Conservation (phyloP, 2,329 filamentous ascomycete genomes). For the Trichoderma lentiforme region DNA sequence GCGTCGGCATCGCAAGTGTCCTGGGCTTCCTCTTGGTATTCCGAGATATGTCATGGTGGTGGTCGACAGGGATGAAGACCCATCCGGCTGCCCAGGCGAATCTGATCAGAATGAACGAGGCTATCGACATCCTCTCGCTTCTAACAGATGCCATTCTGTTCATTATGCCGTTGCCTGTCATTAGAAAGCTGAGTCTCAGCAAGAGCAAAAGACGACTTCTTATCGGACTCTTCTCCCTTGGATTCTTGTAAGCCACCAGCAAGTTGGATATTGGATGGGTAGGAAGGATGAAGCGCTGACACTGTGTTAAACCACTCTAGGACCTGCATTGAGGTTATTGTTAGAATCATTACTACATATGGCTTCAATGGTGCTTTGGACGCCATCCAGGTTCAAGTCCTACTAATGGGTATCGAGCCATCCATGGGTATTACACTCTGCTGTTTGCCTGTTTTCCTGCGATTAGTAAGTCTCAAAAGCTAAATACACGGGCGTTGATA, state of each 20-base stretch:
- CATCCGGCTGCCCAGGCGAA: neutral
- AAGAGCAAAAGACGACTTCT: conserved; percentile 5
- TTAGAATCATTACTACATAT: conserved; percentile 11
- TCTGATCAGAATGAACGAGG: conserved; percentile 8
- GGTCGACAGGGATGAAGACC: conserved; percentile 1
- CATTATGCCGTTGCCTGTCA: conserved; percentile 6
- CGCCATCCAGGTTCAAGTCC: conserved; percentile 1
- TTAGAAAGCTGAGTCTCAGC: conserved; percentile 3
- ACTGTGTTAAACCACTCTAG: neutral
- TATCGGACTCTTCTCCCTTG: conserved; percentile 4
- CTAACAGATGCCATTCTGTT: conserved; percentile 7
- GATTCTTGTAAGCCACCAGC: neutral
- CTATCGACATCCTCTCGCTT: conserved; percentile 9
- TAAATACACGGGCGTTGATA: too few relatives aligned
- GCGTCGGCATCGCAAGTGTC: neutral
- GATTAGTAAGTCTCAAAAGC: neutral
- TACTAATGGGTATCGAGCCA: conserved; percentile 10
- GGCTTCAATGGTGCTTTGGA: neutral
- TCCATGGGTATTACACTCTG: conserved; percentile 13
- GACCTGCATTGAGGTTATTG: conserved; percentile 5
- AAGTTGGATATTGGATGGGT: neutral
- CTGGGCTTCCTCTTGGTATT: conserved; percentile 5
- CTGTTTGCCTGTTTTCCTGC: neutral
- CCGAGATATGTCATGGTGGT: conserved; percentile 12
- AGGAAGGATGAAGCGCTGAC: neutral